Conservation (phyloP, 2,329 filamentous ascomycete genomes). For the Blumeriella jaapii region DNA sequence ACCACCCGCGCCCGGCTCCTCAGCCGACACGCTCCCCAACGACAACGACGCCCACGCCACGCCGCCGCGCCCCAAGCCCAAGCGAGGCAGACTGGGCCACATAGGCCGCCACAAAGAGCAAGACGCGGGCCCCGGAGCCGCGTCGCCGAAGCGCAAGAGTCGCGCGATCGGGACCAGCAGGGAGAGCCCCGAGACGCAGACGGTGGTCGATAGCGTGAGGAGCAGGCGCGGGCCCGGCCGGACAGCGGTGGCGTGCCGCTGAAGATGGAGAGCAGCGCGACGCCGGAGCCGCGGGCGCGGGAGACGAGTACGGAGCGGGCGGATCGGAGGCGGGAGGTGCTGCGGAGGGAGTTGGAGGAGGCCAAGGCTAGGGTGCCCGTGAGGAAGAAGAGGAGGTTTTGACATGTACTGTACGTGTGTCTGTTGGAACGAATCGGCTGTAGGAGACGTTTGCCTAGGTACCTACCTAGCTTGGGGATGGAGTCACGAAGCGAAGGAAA, state of each 20-base stretch:
- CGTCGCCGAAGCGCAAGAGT: background rate
- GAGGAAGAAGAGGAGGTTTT: slow-evolving; percentile 29
- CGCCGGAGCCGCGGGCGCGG: slow-evolving; percentile 12
- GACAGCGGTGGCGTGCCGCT: slow-evolving; percentile 12
- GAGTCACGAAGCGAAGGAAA: too few species aligned
- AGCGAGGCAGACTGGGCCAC: slow-evolving; percentile 18
- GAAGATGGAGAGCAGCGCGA: slow-evolving; percentile 10
- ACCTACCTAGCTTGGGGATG: too few species aligned
- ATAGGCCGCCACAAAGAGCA: slow-evolving; percentile 24
- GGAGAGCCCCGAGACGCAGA: background rate
- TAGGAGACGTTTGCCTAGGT: too few species aligned
- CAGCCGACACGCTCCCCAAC: background rate
- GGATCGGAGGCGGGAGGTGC: slow-evolving; percentile 21
- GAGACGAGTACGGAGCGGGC: slow-evolving; percentile 26
- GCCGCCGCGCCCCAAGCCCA: slow-evolving; percentile 9
- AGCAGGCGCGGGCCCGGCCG: background rate
- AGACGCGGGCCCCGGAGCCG: slow-evolving; percentile 3
- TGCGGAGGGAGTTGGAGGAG: slow-evolving; percentile 26
- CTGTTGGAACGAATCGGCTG: too few species aligned
- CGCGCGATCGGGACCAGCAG: background rate
- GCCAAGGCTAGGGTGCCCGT: slow-evolving; percentile 23
- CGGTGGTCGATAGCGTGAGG: background rate
- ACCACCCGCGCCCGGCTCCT: slow-evolving; percentile 3
- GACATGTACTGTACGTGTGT: background rate
- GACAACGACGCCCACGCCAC: background rate